phyloP scores from a whole-genome alignment of 768 basidiomycete species.

The Trametes punicea region DNA sequence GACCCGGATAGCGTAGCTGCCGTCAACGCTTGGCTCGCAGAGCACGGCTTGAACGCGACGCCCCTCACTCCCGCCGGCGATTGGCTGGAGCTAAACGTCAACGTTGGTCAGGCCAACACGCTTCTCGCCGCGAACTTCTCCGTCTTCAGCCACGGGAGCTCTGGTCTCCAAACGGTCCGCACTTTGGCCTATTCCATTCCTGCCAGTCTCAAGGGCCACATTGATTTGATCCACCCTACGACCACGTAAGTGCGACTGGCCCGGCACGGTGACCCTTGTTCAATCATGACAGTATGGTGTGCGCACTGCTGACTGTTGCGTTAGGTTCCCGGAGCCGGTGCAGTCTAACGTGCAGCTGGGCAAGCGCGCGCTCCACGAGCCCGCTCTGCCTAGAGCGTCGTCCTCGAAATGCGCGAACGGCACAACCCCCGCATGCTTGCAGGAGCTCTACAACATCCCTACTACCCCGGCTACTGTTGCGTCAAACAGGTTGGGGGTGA shows the following conservation, averaged over 20 bases:
- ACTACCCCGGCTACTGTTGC: slow-evolving; percentile 16
- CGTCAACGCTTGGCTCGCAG: slow-evolving; percentile 27
- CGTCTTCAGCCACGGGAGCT: slow-evolving; percentile 22
- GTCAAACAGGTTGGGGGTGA: slow-evolving; percentile 29
- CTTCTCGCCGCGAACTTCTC: slow-evolving; percentile 28
- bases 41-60: slow-evolving; percentile 22
- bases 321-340: slow-evolving; percentile 3
- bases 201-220: slow-evolving; percentile 18
- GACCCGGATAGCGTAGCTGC: slow-evolving; percentile 19
- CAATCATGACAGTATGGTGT: neutral
- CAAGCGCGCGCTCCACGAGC: slow-evolving; percentile 26
- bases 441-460: slow-evolving; percentile 29
- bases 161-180: slow-evolving; percentile 25
- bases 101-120: slow-evolving; percentile 30
- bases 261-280: too few species aligned
- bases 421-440: slow-evolving; percentile 30
- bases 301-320: neutral
- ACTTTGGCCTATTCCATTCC: slow-evolving; percentile 31
- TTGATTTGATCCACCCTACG: slow-evolving; percentile 30
- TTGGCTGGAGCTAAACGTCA: slow-evolving; percentile 23
- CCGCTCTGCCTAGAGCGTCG: neutral
- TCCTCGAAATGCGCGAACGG: slow-evolving; percentile 22
- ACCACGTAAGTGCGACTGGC: slow-evolving; percentile 24
- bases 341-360: neutral
- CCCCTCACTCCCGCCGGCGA: slow-evolving; percentile 28